A percentile compares a stretch with the other conserved stretches of the same genome.
phyloP scores from a whole-genome alignment of 2,329 filamentous ascomycete species.

The Tolypocladium endophyticum region DNA sequence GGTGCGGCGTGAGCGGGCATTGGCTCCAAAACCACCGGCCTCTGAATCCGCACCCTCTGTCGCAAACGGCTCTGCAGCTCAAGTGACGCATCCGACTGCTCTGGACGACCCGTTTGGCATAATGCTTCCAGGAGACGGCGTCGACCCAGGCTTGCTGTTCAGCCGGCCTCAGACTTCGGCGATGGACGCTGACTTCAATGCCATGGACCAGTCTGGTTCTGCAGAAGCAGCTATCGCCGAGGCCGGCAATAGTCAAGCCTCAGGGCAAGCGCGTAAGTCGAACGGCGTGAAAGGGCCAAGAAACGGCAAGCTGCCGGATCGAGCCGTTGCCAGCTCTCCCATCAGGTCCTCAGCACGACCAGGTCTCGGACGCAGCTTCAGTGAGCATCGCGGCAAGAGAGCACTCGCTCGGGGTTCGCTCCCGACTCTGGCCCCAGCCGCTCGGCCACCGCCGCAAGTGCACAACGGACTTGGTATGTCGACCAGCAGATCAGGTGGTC shows the following conservation, averaged over 20 bases:
- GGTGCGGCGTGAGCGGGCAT: constrained; percentile 29
- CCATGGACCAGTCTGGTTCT: constrained; percentile 16
- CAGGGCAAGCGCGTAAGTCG: constrained; percentile 28
- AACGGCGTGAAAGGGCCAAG: constrained; percentile 32
- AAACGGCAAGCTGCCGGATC: constrained; percentile 30
- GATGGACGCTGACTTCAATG: constrained; percentile 28
- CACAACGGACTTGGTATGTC: constrained; percentile 19
- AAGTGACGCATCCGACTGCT: constrained; percentile 29
- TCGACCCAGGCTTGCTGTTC: constrained; percentile 50
- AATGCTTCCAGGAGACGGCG: constrained; percentile 33
- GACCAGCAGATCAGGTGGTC: constrained; percentile 22
- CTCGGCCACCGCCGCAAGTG: constrained; percentile 23
- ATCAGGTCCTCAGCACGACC: constrained; percentile 37
- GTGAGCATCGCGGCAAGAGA: constrained; percentile 40
- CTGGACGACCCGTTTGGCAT: constrained; percentile 42
- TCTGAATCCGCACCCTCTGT: constrained; percentile 13
- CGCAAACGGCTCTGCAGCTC: constrained; percentile 20
- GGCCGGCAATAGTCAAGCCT: constrained; percentile 13
- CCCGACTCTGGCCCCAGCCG: constrained; percentile 36
- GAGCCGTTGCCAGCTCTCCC: constrained; percentile 36
- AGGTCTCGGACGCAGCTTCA: constrained; percentile 42
- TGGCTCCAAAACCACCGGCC: constrained; percentile 40
- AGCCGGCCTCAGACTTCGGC: constrained; percentile 38
- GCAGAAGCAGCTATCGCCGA: constrained; percentile 15
- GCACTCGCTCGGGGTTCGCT: constrained; percentile 27